Evolutionary conservation across 257 asterid genomes (phyloP), one percentile per base, ranked within the genome.

Genomic region (Eucommia ulmoides): DNA sequence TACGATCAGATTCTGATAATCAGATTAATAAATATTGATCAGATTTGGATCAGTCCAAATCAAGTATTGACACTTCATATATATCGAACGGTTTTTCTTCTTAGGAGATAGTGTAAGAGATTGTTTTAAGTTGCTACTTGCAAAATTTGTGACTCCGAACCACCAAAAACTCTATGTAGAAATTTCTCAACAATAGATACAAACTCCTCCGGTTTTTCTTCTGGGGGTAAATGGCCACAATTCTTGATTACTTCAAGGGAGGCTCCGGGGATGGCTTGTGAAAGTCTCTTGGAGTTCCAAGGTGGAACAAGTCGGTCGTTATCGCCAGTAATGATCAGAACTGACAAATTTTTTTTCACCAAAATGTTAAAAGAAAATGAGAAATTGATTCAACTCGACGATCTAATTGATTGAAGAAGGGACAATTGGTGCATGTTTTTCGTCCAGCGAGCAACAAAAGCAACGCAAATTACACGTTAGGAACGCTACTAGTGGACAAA

Each of bases 181-280:
- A 89, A 89, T 56, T 71, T 75, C 52, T 72, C 81, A 41, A 91
- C 80, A 49, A 80, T 60, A 10, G 94, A 67, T 19, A 81, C 72
- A 51, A 91, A 91, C 70, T 91, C 93, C 22, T 81, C 76, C 12
- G 80, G 62, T 77, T 75, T 91, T 64, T 91, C 98, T 83, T 83
- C 96, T 50, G 80, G 95, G 20, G 98, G 98, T 56, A 86, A 56
- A 68, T 91, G 98, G 56, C 98, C 96, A 56, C 96, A 91, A 2
- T 81, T 79, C 82, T 75, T 75, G 77, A 91, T 91, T 49, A 73
- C 52, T 67, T 83, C 84, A 15, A 78, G 73, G 52, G 35, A 52
- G 42, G 88, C 74, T 65, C 94, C 96, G 20, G 93, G 86, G 65
- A 91, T 86, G 63, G 81, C 79, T 65, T 70, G 72, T 23, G 96